These are phyloP conservation scores for Penicillium goetzii DNA, from an alignment of 495 filamentous ascomycete species.

Conservation along the genomic window DNA sequence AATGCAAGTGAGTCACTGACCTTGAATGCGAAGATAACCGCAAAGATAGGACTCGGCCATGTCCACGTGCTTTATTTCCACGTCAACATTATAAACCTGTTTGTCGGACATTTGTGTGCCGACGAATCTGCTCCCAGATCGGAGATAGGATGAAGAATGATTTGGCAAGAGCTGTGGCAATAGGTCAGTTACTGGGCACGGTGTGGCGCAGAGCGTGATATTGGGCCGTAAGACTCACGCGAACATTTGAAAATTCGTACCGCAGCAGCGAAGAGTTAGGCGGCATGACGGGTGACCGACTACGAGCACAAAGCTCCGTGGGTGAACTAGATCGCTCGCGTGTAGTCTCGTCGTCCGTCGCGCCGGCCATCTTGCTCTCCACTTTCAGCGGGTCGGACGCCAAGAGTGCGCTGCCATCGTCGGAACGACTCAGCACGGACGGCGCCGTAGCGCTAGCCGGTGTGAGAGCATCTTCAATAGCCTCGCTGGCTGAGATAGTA, in stretches of 20 bases:
- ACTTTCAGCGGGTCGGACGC: slow-evolving; percentile 36
- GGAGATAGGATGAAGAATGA: slow-evolving; percentile 78
- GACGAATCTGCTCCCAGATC: slow-evolving; percentile 83
- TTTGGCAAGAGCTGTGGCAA: slow-evolving; percentile 48
- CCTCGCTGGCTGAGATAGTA: slow-evolving; percentile 29
- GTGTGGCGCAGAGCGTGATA: slow-evolving; percentile 4
- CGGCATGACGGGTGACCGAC: slow-evolving; percentile 34
- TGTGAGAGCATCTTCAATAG: slow-evolving; percentile 37
- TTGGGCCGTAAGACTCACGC: slow-evolving; percentile 50
- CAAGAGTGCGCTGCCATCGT: slow-evolving; percentile 38
- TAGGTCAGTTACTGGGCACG: slow-evolving; percentile 17
- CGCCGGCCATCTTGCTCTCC: slow-evolving; percentile 34
- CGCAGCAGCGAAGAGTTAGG: slow-evolving; percentile 55
- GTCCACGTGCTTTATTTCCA: slow-evolving; percentile 96
- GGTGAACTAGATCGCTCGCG: slow-evolving; percentile 42
- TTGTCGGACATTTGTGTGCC: slow-evolving; percentile 92
- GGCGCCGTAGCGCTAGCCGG: slow-evolving; percentile 32
- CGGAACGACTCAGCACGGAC: slow-evolving; percentile 38
- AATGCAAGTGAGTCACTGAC: slow-evolving; percentile 51
- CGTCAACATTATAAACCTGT: slow-evolving; percentile 91
- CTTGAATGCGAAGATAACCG: slow-evolving; percentile 95
- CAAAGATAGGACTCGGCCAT: slow-evolving; percentile 93
- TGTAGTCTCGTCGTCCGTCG: slow-evolving; percentile 41
- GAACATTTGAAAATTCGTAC: slow-evolving; percentile 67
- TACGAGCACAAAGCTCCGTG: slow-evolving; percentile 34